phyloP scores from a whole-genome alignment of 2,329 filamentous ascomycete species.

The Ilyonectria destructans region DNA sequence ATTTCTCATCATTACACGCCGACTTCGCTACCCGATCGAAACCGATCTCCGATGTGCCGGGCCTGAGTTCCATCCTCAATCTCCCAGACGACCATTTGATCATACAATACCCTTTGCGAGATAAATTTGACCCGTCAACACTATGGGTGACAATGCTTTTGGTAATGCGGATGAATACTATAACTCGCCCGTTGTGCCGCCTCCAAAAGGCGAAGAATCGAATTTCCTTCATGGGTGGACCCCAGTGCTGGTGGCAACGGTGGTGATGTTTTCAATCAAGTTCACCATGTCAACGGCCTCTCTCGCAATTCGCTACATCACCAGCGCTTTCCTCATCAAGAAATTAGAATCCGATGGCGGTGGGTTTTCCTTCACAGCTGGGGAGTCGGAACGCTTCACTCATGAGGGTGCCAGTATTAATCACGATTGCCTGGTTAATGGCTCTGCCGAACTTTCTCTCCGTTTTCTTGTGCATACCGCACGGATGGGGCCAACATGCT shows the following conservation, averaged over 20 bases:
- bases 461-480: slow-evolving; percentile 17
- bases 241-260: slow-evolving; percentile 14
- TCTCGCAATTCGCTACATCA: slow-evolving; percentile 16
- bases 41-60: too few relatives aligned
- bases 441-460: slow-evolving; percentile 27
- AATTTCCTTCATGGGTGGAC: slow-evolving; percentile 19
- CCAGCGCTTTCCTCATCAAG: slow-evolving; percentile 7
- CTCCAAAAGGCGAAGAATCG: slow-evolving; percentile 15
- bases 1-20: too few relatives aligned
- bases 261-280: slow-evolving; percentile 19
- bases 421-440: slow-evolving; percentile 19
- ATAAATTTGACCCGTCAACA: too few relatives aligned
- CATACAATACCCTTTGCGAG: too few relatives aligned
- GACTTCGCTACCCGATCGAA: too few relatives aligned
- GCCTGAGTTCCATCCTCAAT: too few relatives aligned
- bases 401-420: slow-evolving; percentile 3
- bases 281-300: slow-evolving; percentile 19
- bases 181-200: slow-evolving; percentile 19
- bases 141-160: too few relatives aligned
- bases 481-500: slow-evolving; percentile 26
- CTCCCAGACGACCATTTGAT: too few relatives aligned
- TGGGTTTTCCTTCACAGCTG: not conserved
- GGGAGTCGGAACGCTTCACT: not conserved
- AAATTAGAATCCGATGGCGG: slow-evolving; percentile 15
- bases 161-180: not conserved